Base-by-base conservation (phyloP, 2,329 filamentous ascomycete species). In the Colletotrichum liriopes region DNA sequence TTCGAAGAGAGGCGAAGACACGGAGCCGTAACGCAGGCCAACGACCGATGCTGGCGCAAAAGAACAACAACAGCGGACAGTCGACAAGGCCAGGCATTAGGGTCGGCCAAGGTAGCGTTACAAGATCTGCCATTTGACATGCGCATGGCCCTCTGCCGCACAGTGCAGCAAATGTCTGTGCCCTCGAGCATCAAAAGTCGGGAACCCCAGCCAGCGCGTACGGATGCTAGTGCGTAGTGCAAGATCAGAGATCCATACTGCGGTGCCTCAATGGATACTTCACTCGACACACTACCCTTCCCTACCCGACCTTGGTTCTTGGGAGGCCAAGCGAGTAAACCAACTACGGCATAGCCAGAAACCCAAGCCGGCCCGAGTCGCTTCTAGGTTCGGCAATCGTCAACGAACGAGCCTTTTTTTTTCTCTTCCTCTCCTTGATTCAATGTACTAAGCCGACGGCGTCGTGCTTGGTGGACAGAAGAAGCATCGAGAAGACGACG, bases 61-160 rank as follows among this genome's bases (percentile, higher is more conserved):
- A 37, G 23, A 20, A 23, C 6, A 26, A 16, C 14, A 37, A 0
- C 49, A 52, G 14, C 49, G 14, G 26, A 63, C 12, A n/a, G 41
- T 47, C 67, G 54, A 39, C 29, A 35, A 61, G 47, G 37, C 62
- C 26, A 45, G 61, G 20, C 51, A n/a, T 52, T 65, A 65, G 60
- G 70, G 70, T 65, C 60, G 41, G 59, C 65, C 69, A 63, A 64
- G 20, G 67, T 73, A 73, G 71, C 67, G 71, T 73, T 71, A 52
- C 61, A 73, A 73, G 71, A 73, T 73, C 71, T 66, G 49, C 67
- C 62, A 26, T 70, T 69, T 72, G 70, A 72, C 70, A 72, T 71
- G 61, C 71, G 71, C 71, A 67, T 71, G 61, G 67, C 61, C 67
- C 67, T 73, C 71, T 71, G 58, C 70, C 66, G 70, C 71, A 73